Conservation (phyloP, 805 yeast species). For the Metschnikowia peoriensis region DNA sequence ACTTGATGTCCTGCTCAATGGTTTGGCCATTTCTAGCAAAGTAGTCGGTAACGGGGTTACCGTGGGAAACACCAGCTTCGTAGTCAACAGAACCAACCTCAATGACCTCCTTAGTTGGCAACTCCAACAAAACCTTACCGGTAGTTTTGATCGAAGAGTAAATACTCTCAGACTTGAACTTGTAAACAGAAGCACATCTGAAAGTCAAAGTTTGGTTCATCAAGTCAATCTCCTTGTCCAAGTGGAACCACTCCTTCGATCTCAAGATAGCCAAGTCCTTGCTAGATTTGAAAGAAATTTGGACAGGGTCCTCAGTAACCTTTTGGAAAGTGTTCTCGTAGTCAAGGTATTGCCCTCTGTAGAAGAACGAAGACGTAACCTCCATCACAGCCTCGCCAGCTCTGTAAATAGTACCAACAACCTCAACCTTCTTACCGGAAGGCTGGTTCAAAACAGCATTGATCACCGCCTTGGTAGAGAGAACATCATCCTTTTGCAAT, state of each 20-base stretch:
- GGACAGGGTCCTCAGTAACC: constrained; percentile 81
- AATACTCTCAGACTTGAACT: constrained; percentile 72
- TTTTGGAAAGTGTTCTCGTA: constrained; percentile 91
- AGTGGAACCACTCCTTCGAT: constrained; percentile 97
- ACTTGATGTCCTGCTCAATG: constrained; percentile 88
- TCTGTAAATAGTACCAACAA: constrained; percentile 81
- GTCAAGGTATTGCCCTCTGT: constrained; percentile 89
- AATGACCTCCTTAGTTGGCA: constrained; percentile 86
- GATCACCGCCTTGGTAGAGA: constrained; percentile 78
- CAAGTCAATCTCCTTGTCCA: constrained; percentile 66
- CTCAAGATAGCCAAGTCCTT: constrained; percentile 91
- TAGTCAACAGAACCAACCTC: constrained; percentile 83
- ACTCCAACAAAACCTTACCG: constrained; percentile 83
- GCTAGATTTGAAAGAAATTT: constrained; percentile 65
- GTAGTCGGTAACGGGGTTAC: constrained; percentile 97
- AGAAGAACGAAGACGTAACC: constrained; percentile 91
- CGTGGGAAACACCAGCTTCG: constrained; percentile 89
- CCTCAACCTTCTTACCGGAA: constrained; percentile 94
- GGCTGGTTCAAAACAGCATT: constrained; percentile 87
- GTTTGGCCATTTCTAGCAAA: constrained; percentile 87
- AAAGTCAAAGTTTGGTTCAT: constrained; percentile 80
- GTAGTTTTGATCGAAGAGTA: constrained; percentile 77
- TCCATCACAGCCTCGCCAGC: constrained; percentile 83
- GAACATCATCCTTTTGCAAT: constrained; percentile 82
- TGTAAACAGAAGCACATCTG: constrained; percentile 81